Conservation (phyloP, 345 rosid species). For the Boechera divaricarpa region DNA sequence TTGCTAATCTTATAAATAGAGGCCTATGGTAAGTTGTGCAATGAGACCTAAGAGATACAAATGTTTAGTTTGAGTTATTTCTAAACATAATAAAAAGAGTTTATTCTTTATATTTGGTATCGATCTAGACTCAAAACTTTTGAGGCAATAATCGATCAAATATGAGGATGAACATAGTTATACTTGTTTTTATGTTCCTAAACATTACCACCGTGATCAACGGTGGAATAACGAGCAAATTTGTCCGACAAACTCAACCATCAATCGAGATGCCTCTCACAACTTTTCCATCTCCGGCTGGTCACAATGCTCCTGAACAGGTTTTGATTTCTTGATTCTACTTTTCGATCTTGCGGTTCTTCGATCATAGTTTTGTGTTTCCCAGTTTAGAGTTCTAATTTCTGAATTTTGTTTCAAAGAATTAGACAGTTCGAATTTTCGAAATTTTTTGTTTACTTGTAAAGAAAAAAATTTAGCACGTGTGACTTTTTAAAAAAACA, state of each 20-base stretch:
- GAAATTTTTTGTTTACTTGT: too few species aligned
- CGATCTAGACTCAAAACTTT: background rate
- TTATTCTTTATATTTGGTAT: too few species aligned
- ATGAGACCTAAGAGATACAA: too few species aligned
- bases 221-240: slow-evolving; percentile 35
- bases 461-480: too few species aligned
- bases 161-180: slow-evolving; percentile 21
- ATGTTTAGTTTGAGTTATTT: too few species aligned
- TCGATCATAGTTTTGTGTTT: background rate
- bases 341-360: background rate
- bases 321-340: background rate
- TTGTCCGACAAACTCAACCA: slow-evolving; percentile 35
- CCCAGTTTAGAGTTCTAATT: too few species aligned
- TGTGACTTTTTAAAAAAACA: too few species aligned
- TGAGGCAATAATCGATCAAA: background rate
- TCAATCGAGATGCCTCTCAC: slow-evolving; percentile 35
- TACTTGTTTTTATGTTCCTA: background rate
- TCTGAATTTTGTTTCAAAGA: too few species aligned
- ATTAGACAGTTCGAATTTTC: too few species aligned
- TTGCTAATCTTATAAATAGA: too few species aligned
- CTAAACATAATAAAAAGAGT: too few species aligned
- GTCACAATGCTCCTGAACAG: slow-evolving; percentile 41
- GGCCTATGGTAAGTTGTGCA: too few species aligned
- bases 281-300: slow-evolving; percentile 35
- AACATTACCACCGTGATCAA: slow-evolving; percentile 1